Conservation (phyloP, 192 early-diverging fungal genomes). For the Thoreauomyces humboldtii region DNA sequence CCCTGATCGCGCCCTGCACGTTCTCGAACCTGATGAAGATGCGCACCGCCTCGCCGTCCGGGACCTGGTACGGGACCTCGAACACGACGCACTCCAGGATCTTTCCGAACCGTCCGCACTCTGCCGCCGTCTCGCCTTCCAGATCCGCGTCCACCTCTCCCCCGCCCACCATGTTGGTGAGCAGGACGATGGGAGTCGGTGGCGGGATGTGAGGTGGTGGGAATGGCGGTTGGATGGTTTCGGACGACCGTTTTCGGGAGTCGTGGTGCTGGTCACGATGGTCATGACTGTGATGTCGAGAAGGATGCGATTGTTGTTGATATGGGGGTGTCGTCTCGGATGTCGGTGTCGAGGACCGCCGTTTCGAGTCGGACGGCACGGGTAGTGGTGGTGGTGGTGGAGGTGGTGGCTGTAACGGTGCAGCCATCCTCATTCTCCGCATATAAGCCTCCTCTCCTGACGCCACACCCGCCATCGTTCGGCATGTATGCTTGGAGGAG, state of each 20-base stretch:
- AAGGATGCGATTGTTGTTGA: no score
- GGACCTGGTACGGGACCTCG: slow-evolving; percentile 55
- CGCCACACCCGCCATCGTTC: slow-evolving; percentile 3
- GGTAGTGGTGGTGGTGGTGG: no score
- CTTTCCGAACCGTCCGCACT: slow-evolving; percentile 75
- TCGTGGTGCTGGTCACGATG: no score
- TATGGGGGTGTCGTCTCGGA: no score
- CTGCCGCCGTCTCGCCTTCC: slow-evolving; percentile 72
- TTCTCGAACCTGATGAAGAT: slow-evolving; percentile 75
- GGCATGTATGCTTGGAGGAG: slow-evolving; percentile 16
- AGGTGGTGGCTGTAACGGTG: no score
- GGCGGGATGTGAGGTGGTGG: no score
- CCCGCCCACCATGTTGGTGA: slow-evolving; percentile 76
- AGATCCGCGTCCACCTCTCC: slow-evolving; percentile 75
- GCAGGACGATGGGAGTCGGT: slow-evolving; percentile 54
- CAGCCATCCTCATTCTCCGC: slow-evolving; percentile 3
- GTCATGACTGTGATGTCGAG: no score
- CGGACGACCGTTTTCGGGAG: no score
- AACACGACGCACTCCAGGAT: slow-evolving; percentile 67
- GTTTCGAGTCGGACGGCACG: no score
- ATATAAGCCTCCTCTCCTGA: slow-evolving; percentile 13
- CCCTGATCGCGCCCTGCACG: not conserved
- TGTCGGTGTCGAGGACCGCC: no score
- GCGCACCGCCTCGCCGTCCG: slow-evolving; percentile 67
- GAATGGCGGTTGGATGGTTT: no score